These are phyloP conservation scores for Cydonia oblonga DNA, from an alignment of 331 rosid genomes.

Conservation along the genomic window DNA sequence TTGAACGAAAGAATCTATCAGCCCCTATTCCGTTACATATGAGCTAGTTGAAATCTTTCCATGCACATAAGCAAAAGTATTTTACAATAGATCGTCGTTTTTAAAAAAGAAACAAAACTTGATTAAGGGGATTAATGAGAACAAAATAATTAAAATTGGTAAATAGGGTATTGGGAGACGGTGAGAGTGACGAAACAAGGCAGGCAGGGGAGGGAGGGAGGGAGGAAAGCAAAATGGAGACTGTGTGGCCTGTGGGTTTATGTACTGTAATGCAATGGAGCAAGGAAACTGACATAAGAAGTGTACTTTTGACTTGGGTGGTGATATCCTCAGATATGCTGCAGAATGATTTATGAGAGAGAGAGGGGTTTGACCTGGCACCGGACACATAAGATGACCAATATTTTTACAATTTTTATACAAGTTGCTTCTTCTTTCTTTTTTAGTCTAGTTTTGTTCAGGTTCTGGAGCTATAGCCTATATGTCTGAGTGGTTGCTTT, in stretches of 20 bases:
- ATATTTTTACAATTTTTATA: too few relatives aligned
- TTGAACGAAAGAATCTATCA: too few relatives aligned
- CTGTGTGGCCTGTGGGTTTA: neutral
- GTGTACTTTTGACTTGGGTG: neutral
- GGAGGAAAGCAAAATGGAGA: neutral
- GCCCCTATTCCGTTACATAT: rapidly evolving
- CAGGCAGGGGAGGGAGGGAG: neutral
- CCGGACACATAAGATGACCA: too few relatives aligned
- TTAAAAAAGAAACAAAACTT: too few relatives aligned
- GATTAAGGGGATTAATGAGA: too few relatives aligned
- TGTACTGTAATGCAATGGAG: neutral
- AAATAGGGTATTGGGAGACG: neutral
- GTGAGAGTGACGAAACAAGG: neutral
- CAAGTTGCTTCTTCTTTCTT: too few relatives aligned
- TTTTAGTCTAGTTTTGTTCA: neutral
- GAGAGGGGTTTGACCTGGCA: neutral
- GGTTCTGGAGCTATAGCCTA: neutral
- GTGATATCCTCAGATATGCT: neutral
- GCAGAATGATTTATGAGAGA: neutral
- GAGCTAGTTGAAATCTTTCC: too few relatives aligned
- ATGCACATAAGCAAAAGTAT: too few relatives aligned
- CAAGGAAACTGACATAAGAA: neutral
- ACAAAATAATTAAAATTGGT: too few relatives aligned
- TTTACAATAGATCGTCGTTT: too few relatives aligned
- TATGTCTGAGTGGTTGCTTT: slow-evolving; percentile 5